Evolutionary conservation across 805 yeast species (phyloP), one percentile per base, ranked within the genome.

Genomic region (Peterozyma xylosa): DNA sequence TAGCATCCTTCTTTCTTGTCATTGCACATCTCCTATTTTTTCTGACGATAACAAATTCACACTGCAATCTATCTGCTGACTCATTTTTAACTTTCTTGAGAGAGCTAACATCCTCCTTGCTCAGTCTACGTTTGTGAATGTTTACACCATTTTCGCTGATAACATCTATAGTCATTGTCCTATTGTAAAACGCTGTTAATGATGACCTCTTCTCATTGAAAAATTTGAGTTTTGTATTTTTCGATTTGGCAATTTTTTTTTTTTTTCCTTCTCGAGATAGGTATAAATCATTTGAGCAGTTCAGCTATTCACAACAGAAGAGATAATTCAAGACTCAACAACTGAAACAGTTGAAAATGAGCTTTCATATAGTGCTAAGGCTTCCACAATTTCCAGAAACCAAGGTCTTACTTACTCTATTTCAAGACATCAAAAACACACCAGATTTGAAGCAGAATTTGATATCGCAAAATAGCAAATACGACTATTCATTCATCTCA

Each of bases 401-500:
- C 41, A 50, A 48, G 9, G 60, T 77, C 4, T 55, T 60, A 17
- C 50, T 80, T 10, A 54, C 71, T 6, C 63, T 76, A 39, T 82
- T 70, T 56, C 54, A 60, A 3, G 60, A 69, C 32, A 77, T 86
- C 3, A 43, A 54, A 10, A 72, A 73, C 43, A 63, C 74, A 11
- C 49, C 57, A 2, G 63, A 60, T 5, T 71, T 86, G 35, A 73
- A 76, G 39, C 43, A 52, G 11, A 60, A 67, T 43, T 67, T 75
- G 35, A 61, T 73, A 21, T 60, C 62, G 9, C 77, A 74, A 2
- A 68, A 80, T 53, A 47, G 54, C 3, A 63, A 63, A 11, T 74
- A 74, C 54, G 77, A 85, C 50, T 82, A 64, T 60, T 83, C 88
- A 7, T 78, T 86, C 55, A 68, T 86, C 41, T 79, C 81, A 56